phyloP scores from a whole-genome alignment of 23 red algal species.

The Gracilariopsis chorda region DNA sequence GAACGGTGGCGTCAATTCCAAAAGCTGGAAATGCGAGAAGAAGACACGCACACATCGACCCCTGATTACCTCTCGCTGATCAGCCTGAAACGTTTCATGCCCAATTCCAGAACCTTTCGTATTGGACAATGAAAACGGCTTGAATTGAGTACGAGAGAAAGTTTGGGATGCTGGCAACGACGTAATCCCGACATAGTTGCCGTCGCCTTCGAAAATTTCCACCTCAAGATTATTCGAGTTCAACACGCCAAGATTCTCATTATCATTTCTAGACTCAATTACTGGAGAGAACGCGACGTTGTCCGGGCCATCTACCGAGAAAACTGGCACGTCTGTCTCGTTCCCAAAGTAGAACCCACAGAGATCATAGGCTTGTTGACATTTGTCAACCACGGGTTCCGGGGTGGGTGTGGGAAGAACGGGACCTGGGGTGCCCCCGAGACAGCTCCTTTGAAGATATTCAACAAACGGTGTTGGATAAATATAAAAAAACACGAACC shows the following conservation, averaged over 20 bases:
- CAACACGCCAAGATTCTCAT: not conserved
- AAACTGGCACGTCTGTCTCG: not conserved
- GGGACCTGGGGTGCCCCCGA: too few relatives aligned
- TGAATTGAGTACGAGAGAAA: slow-evolving; percentile 4
- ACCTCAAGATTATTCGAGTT: not conserved
- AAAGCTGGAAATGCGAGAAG: not conserved
- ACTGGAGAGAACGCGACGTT: not conserved
- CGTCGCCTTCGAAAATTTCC: not conserved
- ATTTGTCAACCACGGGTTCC: too few relatives aligned
- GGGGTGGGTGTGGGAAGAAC: too few relatives aligned
- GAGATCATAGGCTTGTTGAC: not conserved
- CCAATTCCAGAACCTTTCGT: not conserved
- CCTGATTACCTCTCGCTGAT: not conserved
- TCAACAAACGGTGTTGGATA: too few relatives aligned
- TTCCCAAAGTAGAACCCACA: not conserved
- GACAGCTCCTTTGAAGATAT: too few relatives aligned
- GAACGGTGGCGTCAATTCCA: too few relatives aligned
- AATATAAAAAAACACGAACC: too few relatives aligned
- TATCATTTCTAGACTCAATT: not conserved
- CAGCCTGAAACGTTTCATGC: not conserved
- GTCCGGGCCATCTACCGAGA: not conserved
- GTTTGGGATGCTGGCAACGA: not conserved
- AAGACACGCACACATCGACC: not conserved
- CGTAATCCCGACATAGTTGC: not conserved
- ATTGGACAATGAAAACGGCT: not conserved